phyloP scores from a whole-genome alignment of 306 rosid genomes.

The Castanospermum australe region DNA sequence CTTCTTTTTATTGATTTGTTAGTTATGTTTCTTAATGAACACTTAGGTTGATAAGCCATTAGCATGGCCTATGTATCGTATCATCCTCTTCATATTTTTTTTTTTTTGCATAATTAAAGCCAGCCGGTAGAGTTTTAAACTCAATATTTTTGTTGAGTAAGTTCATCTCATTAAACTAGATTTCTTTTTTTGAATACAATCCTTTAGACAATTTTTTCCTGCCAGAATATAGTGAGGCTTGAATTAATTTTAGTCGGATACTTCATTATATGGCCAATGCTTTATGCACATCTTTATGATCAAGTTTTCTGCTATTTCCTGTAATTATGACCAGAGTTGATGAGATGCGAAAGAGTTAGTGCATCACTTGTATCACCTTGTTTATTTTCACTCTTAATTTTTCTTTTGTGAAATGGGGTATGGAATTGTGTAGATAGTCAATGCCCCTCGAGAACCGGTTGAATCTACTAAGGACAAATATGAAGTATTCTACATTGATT shows the following conservation, averaged over 20 bases:
- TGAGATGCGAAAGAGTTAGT: background rate
- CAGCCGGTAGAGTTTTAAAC: background rate
- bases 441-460: slow-evolving; percentile 70
- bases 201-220: background rate
- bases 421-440: slow-evolving; percentile 54
- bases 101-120: background rate
- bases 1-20: background rate
- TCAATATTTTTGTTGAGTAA: background rate
- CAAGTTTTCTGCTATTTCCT: background rate
- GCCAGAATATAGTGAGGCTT: background rate
- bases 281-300: background rate
- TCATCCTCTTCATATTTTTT: background rate
- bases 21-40: background rate
- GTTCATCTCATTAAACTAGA: background rate
- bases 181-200: background rate
- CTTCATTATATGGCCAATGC: background rate
- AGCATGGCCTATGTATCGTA: background rate
- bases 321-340: background rate
- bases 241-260: background rate
- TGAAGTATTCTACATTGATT: slow-evolving; percentile 84
- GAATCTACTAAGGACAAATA: slow-evolving; percentile 63
- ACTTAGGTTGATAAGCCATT: background rate
- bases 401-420: background rate
- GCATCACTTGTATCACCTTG: background rate
- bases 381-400: background rate